Percentiles rank a stretch among this genome's conserved stretches.
These are phyloP conservation scores for Fistulifera solaris DNA, from an alignment of 108 stramenopile genomes.

Conservation along the genomic window DNA sequence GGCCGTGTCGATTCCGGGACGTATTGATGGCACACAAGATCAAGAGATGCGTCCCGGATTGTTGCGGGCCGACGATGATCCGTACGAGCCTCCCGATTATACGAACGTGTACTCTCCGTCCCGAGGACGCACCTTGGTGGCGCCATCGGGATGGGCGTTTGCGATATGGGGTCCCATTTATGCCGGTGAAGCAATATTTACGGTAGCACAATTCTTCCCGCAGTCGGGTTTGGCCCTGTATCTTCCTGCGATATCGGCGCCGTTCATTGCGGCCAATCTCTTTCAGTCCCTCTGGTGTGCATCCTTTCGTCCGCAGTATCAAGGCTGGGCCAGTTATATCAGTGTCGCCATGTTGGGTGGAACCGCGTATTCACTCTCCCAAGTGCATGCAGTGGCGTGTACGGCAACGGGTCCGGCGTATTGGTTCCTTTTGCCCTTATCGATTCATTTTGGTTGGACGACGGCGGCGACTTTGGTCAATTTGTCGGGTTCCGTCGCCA, in stretches of 20 bases:
- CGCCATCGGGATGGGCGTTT: constrained; percentile 71
- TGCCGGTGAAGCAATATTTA: constrained; percentile 51
- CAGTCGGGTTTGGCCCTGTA: constrained; percentile 19
- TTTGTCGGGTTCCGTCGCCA: constrained; percentile 46
- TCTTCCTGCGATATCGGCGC: constrained; percentile 32
- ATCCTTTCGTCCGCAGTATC: constrained; percentile 49
- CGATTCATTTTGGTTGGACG: constrained; percentile 69
- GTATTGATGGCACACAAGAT: constrained; percentile 47
- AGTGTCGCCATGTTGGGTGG: constrained; percentile 39
- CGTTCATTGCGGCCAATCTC: constrained; percentile 47
- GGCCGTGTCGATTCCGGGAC: constrained; percentile 47
- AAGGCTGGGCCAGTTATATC: constrained; percentile 43
- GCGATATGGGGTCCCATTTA: constrained; percentile 74
- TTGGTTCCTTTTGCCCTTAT: constrained; percentile 38
- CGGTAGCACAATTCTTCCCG: constrained; percentile 23
- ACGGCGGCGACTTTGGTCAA: constrained; percentile 67
- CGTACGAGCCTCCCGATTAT: background rate
- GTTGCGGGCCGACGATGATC: background rate
- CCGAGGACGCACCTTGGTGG: constrained; percentile 35
- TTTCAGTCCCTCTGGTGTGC: constrained; percentile 67
- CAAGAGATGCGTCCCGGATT: constrained; percentile 23
- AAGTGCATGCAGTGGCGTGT: constrained; percentile 21
- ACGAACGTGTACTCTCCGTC: background rate
- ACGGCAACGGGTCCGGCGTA: constrained; percentile 7
- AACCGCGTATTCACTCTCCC: constrained; percentile 48